Evolutionary conservation across 2,329 filamentous ascomycete species (phyloP).

Genomic region (Cercospora brassicicola): DNA sequence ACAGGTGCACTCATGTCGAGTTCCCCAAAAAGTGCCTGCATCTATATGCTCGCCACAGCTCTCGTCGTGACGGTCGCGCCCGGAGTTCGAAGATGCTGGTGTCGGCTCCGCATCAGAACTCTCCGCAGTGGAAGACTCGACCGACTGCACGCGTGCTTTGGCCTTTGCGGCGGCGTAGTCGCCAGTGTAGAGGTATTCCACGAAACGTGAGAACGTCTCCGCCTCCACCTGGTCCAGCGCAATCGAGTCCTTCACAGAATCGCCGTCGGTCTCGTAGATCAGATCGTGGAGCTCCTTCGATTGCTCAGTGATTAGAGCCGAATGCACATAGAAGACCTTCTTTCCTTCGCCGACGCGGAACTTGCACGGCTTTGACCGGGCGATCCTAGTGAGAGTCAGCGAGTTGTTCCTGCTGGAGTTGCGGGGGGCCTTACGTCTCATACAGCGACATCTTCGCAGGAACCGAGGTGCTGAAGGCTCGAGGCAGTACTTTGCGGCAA

Average conservation of each 20-base stretch:
- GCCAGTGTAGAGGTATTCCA: constrained; percentile 21
- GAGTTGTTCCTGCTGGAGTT: neutral
- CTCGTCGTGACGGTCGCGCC: neutral
- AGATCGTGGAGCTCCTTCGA: neutral
- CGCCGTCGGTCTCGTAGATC: neutral
- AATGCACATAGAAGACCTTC: constrained; percentile 8
- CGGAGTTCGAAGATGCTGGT: neutral
- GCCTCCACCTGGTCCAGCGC: constrained; percentile 4
- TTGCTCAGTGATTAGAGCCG: neutral
- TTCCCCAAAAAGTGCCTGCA: neutral
- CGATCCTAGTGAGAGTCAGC: neutral
- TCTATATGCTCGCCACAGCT: neutral
- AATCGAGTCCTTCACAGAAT: neutral
- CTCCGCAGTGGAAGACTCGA: neutral
- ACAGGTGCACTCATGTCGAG: neutral
- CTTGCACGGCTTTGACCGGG: constrained; percentile 7
- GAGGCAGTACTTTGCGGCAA: neutral
- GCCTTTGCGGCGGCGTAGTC: constrained; percentile 18
- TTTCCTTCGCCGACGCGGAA: constrained; percentile 5
- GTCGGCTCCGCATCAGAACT: neutral
- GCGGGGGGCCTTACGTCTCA: neutral
- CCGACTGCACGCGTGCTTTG: neutral
- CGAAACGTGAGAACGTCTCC: constrained; percentile 17
- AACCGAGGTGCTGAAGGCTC: neutral
- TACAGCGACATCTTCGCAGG: neutral